Base-by-base conservation (phyloP, 768 basidiomycete species). In the Filobasidium floriforme region DNA sequence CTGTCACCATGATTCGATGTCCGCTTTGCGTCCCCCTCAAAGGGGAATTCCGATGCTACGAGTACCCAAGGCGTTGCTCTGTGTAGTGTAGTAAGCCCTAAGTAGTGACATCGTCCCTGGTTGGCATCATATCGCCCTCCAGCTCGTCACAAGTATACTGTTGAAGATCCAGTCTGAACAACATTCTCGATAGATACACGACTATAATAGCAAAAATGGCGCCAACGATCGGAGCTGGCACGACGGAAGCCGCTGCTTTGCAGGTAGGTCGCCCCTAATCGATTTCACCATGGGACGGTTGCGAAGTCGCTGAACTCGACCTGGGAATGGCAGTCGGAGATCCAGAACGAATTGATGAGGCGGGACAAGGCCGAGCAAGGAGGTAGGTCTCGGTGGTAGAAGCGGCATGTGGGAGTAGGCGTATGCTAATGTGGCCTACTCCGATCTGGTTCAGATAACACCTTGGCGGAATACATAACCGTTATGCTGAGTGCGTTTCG, bases 381-480 rank as follows among this genome's bases (percentile, higher is more conserved):
- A 41, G 26, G 61, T 24, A 19, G 43, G 61, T 62, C 12, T 15
- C 5, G 46, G 37, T 41, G 40, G 32, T 4, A 37, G 9, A 4
- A 3, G 4, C 32, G 32, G 32, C 32, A 37, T 37, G 32, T 37
- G 32, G 32, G 9, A 9, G 9, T 9, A 37, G 32, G 32, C 32
- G 9, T 3, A 37, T 37, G 41, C 19, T 29, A 3, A 22, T 19
- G 9, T n/a, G 28, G 28, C 10, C n/a, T 9, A 4, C 40, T 26
- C 26, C 41, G 12, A 9, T 43, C 19, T 40, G 26, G n/a, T 28
- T 1, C 55, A 74, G 77, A 78, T 65, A 72, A 71, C 61, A 76
- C 76, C 46, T 76, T 78, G 77, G 77, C 77, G 24, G 77, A 78
- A 59, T 78, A 78, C 67, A 71, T 78, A 44, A 76, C 74, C 0